Evolutionary conservation across 306 rosid genomes (phyloP).

Genomic region (Malus domestica): ASM211411v1 NC_041795.1:7937501-7938000

Average conservation of each 20-base stretch:
- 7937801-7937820: background rate
- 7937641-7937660: background rate
- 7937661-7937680: background rate
- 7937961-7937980: background rate
- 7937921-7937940: background rate
- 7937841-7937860: background rate
- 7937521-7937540: background rate
- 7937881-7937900: background rate
- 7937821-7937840: background rate
- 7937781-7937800: background rate
- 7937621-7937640: background rate
- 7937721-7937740: background rate
- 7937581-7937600: background rate
- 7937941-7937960: background rate
- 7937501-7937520: too few relatives aligned
- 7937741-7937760: background rate
- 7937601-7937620: background rate
- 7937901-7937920: background rate
- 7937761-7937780: background rate
- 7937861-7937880: background rate
- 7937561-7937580: background rate
- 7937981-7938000: too few relatives aligned
- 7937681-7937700: background rate
- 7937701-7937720: background rate
- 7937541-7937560: background rate